Base-by-base conservation (phyloP, 1,284 basidiomycete genomes). In the Puccinia triticina region DNA sequence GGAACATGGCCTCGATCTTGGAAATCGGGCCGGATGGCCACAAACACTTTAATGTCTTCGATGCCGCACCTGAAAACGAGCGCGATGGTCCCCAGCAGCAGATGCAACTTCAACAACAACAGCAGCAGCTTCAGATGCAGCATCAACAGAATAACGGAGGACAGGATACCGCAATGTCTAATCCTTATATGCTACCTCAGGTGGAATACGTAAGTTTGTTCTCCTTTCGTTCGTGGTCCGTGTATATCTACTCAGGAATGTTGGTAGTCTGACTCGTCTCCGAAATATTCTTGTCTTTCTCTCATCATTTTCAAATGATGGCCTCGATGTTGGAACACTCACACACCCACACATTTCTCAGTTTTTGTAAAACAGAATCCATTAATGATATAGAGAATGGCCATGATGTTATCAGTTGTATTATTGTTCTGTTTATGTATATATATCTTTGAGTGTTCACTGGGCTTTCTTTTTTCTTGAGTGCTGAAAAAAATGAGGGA, bases 41-140 rank as follows among this genome's bases (percentile, higher is more conserved):
- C 75, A 94, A 94, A 90, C 95, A 93, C 88, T 99, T 99, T 88
- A 99, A 99, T 85, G 97, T 98, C 48, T 97, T 99, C 86, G 94
- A 97, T 85, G 97, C 97, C 2, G 97, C 97, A 5, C 97, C 97
- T 12, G 97, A 99, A 88, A 99, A 99, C 87, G 96, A 97, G 79
- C 88, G 85, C 84, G 87, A 87, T 77, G 87, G 87, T 1, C 87
- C 86, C 21, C 79, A 81, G 48, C 79, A 81, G 61, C 79, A 81
- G 84, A 81, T 81, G 79, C 79, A 81, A 43, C 46, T 73, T 26
- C 79, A 81, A 23, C 79, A 81, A 40, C 79, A 81, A 40, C 79
- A 81, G 61, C 66, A 71, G 34, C 79, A 81, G 57, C 53, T 59
- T 50, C 85, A 67, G 86, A 86, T 83, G 84, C 64, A 80, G 57